These are phyloP conservation scores for Barnettozyma hawaiiensis DNA, from an alignment of 1,139 yeast species.

Conservation along the genomic window DNA sequence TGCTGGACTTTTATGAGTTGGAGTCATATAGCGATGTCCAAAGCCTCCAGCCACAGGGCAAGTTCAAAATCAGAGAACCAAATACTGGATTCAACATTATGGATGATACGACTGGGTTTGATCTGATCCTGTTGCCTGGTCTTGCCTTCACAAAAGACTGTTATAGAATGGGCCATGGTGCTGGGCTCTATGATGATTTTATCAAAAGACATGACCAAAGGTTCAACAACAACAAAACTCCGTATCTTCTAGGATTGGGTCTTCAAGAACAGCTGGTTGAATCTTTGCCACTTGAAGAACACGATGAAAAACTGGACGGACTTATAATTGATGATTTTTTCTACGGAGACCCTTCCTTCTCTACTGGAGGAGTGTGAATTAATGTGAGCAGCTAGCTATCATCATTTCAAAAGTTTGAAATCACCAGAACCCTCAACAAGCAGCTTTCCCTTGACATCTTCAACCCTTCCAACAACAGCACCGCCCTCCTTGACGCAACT, in stretches of 20 bases:
- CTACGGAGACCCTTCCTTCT: constrained; percentile 6
- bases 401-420: constrained; percentile 19
- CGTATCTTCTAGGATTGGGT: constrained; percentile 62
- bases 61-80: constrained; percentile 68
- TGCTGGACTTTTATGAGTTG: constrained; percentile 55
- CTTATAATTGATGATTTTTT: constrained; percentile 41
- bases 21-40: constrained; percentile 37
- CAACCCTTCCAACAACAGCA: constrained; percentile 38
- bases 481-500: constrained; percentile 34
- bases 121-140: constrained; percentile 77
- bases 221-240: constrained; percentile 26
- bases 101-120: constrained; percentile 41
- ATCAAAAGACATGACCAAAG: constrained; percentile 39
- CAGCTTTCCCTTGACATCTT: constrained; percentile 34
- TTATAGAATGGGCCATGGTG: constrained; percentile 86
- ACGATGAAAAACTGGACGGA: constrained; percentile 63
- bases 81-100: constrained; percentile 22
- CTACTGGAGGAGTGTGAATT: background rate
- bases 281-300: constrained; percentile 57
- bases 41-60: constrained; percentile 59
- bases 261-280: constrained; percentile 61
- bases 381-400: background rate
- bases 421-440: constrained; percentile 40
- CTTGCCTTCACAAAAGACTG: constrained; percentile 59
- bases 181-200: constrained; percentile 85